Conservation (phyloP, 257 asterid genomes). For the Solanum acaule region DNA sequence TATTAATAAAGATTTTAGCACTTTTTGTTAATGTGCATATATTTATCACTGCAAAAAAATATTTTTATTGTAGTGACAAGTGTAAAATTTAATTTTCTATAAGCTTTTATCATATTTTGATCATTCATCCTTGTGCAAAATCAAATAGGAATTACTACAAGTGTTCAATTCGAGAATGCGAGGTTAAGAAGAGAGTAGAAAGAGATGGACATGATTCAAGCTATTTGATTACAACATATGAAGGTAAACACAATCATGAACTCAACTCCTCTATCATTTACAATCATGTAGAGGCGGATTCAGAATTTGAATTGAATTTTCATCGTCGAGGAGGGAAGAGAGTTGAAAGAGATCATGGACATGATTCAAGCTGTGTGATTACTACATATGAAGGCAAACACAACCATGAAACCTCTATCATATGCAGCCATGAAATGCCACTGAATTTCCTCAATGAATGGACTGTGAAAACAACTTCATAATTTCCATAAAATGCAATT, state of each 20-base stretch:
- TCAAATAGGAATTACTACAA: constrained; percentile 18
- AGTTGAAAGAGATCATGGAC: constrained; percentile 15
- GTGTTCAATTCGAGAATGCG: constrained; percentile 19
- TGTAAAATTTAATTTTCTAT: not conserved
- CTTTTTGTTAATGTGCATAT: too few species aligned
- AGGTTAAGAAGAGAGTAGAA: constrained; percentile 20
- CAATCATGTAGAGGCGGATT: not conserved
- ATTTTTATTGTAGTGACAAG: too few species aligned
- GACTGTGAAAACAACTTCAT: not conserved
- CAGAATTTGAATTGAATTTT: too few species aligned
- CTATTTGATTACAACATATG: constrained; percentile 15
- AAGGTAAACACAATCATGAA: constrained; percentile 30
- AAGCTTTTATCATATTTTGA: not conserved
- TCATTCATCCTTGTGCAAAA: not conserved
- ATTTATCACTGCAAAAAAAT: too few species aligned
- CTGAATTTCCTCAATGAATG: not conserved
- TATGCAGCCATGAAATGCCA: not conserved
- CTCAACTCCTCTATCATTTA: not conserved
- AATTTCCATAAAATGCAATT: not conserved
- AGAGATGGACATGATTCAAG: constrained; percentile 23
- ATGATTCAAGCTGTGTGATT: constrained; percentile 15
- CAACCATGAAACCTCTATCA: constrained; percentile 16
- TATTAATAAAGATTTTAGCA: fast-evolving
- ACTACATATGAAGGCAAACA: constrained; percentile 24
- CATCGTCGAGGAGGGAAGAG: not conserved